Evolutionary conservation across 805 yeast species (phyloP), one percentile per base, ranked within the genome.

Genomic region (Clavispora phyllophila): DNA sequence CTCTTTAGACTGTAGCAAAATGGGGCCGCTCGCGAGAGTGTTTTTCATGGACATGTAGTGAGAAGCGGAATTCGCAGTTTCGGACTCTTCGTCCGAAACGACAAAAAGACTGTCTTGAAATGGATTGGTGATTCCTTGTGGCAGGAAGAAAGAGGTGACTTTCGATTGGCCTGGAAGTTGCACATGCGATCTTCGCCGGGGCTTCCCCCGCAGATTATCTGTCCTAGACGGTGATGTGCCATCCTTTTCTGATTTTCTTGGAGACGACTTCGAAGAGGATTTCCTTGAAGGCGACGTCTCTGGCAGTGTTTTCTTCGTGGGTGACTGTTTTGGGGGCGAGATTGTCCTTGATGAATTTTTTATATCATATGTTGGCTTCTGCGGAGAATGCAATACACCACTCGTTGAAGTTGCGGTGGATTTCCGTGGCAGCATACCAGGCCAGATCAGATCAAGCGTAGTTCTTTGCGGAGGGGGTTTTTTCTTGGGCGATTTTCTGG

Each of bases 371-470:
- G n/a, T 9, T 9, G 33, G 33, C 20, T 15, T 29, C 15, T 19
- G 33, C 9, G 20, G 33, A 15, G 20, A 10, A 2, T 13, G n/a
- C 5, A 15, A 17, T 4, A 5, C 18, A 14, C 7, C 9, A 14
- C 5, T 28, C 2, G 9, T n/a, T n/a, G n/a, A n/a, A n/a, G n/a
- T n/a, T n/a, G n/a, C 20, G 13, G 8, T 1, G n/a, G 12, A n/a
- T 15, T 17, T 29, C 13, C 7, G 33, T 17, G 47, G 49, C 46
- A 48, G 47, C 36, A 44, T 24, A 4, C 42, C 39, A 5, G 46
- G 44, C 51, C 51, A 48, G 13, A 53, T 31, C 24, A 32, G 39
- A 36, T 63, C 68, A 17, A 63, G 47, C 0, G 66, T 63, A 2
- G 65, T 57, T 37, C 52, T 61, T 37, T 62, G 56, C 1, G 49